Base-by-base conservation (phyloP, 495 filamentous ascomycete species). In the Aspergillus cavernicola region DNA sequence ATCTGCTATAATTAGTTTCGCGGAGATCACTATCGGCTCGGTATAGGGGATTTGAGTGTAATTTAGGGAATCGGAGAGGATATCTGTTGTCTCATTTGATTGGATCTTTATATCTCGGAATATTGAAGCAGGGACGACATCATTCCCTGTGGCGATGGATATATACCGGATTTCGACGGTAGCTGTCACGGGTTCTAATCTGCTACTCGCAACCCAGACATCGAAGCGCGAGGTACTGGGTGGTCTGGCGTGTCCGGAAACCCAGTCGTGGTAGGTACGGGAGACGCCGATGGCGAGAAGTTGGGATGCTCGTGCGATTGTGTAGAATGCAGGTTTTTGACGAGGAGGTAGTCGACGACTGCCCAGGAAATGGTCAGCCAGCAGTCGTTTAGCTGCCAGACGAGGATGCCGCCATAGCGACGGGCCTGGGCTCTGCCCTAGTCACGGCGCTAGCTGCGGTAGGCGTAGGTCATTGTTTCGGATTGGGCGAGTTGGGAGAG, bases 321-420 rank as follows among this genome's bases (percentile, higher is more conserved):
- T 85, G 59, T 87, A 96, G 67, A 88, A 97, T 15, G 90, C 89
- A 13, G 82, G 80, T 97, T 97, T 2, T 89, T 89, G 0, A 88
- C 80, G 22, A 93, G 79, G 67, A 88, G 89, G 66, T 87, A 96
- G 63, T 97, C 92, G 15, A 82, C 83, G 48, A 97, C 90, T 2
- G 86, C 73, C 90, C 90, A 92, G 16, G 83, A 88, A 6, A 88
- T 96, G n/a, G 87, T 85, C 2, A 93, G 92, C 90, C 90, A 97
- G 78, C 92, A 96, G 71, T 97, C 92, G 58, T 97, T 97, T 52
- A 95, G 80, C 69, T 97, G 92, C 92, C 92, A 97, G 9, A 96
- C 84, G 5, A 97, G 77, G 0, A 89, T 92, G n/a, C 92, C 92
- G 35, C 84, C 86, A 58, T 88, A 95, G 63, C 90, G 85, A 41